Percentiles rank a stretch among this genome's conserved stretches.
These are phyloP conservation scores for Aspergillus heteromorphus DNA, from an alignment of 495 filamentous ascomycete genomes.

Conservation along the genomic window DNA sequence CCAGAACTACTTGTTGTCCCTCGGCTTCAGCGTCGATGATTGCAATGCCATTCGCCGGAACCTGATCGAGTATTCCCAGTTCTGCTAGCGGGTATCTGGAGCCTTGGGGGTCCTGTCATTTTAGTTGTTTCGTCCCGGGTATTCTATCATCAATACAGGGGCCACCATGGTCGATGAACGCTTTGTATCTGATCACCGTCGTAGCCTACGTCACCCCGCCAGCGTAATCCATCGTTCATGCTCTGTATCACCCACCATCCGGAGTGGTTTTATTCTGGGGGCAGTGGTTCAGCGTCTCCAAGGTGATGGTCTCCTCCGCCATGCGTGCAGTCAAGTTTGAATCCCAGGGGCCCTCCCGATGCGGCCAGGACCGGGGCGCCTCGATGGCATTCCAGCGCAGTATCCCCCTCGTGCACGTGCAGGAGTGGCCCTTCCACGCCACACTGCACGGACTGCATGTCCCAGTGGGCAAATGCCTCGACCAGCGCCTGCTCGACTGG, in stretches of 20 bases:
- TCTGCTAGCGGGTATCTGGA: background rate
- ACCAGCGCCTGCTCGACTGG: background rate
- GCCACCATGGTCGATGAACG: background rate
- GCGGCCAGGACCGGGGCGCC: constrained; percentile 26
- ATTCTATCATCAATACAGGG: background rate
- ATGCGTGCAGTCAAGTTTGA: constrained; percentile 13
- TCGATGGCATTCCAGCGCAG: constrained; percentile 34
- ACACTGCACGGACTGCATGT: constrained; percentile 5
- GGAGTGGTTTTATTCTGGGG: background rate
- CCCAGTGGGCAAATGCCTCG: constrained; percentile 3
- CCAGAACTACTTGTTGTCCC: background rate
- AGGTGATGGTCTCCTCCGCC: constrained; percentile 6
- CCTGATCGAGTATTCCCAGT: background rate
- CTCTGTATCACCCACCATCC: background rate
- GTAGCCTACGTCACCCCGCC: background rate
- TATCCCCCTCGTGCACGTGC: background rate
- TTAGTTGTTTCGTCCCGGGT: background rate
- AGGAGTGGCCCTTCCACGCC: background rate
- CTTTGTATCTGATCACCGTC: background rate
- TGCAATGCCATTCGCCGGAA: background rate
- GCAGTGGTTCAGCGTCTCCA: background rate
- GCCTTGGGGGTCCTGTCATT: background rate
- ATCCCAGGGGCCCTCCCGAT: constrained; percentile 48
- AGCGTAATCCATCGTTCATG: background rate
- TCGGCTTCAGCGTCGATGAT: background rate